These are phyloP conservation scores for Bacidia rubella DNA, from an alignment of 495 filamentous ascomycete genomes.

Conservation along the genomic window DNA sequence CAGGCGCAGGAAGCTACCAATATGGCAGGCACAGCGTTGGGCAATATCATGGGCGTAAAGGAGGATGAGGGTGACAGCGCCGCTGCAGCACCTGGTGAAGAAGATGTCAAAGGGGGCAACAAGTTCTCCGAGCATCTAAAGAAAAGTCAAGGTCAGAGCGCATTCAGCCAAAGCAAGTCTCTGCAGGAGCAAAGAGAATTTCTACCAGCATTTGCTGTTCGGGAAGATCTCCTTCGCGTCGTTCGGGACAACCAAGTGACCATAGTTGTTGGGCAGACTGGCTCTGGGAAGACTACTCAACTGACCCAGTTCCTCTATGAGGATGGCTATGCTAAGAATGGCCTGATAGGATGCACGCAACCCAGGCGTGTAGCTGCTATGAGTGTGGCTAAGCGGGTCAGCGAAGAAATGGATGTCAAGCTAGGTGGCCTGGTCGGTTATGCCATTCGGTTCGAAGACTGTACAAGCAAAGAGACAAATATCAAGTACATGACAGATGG, in stretches of 20 bases:
- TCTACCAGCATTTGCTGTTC: conserved; percentile 89
- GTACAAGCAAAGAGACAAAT: conserved; percentile 80
- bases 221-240: conserved; percentile 87
- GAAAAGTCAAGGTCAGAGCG: conserved; percentile 75
- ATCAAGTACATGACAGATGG: conserved; percentile 99
- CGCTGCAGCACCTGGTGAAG: conserved; percentile 59
- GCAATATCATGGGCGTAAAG: conserved; percentile 88
- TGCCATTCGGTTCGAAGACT: conserved; percentile 98
- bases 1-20: conserved; percentile 95
- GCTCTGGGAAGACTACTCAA: conserved; percentile 94
- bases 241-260: conserved; percentile 96
- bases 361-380: conserved; percentile 93
- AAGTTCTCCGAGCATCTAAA: conserved; percentile 90
- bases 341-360: conserved; percentile 92
- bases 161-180: conserved; percentile 85
- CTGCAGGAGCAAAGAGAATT: conserved; percentile 86
- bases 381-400: conserved; percentile 97
- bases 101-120: conserved; percentile 50
- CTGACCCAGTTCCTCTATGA: conserved; percentile 91
- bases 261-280: conserved; percentile 92
- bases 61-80: conserved; percentile 91
- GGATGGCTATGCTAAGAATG: conserved; percentile 74
- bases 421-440: conserved; percentile 85
- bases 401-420: conserved; percentile 97
- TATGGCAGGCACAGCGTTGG: conserved; percentile 78